These are phyloP conservation scores for Scleromitrula shiraiana DNA, from an alignment of 2,329 filamentous ascomycete species.

Conservation along the genomic window DNA sequence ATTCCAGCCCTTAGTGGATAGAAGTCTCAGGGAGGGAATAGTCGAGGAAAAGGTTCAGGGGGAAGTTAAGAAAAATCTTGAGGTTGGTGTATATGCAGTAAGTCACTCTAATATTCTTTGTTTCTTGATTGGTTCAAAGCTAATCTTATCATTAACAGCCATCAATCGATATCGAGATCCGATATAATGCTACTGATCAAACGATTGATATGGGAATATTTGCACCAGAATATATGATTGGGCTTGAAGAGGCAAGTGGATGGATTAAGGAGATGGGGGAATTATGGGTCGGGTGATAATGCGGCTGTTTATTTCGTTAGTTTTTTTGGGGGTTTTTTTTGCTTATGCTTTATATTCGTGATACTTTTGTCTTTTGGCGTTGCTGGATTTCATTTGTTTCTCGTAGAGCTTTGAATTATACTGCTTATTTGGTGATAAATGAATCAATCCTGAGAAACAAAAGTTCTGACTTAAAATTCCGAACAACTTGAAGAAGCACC, in stretches of 20 bases:
- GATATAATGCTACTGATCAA: conserved; percentile 15
- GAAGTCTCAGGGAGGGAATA: neutral
- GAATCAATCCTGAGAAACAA: too few relatives aligned
- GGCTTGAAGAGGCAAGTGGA: conserved; percentile 16
- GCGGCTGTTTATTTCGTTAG: neutral
- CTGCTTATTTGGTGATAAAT: too few relatives aligned
- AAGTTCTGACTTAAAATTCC: too few relatives aligned
- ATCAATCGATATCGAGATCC: conserved; percentile 27
- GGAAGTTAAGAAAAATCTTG: neutral
- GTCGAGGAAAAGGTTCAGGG: neutral
- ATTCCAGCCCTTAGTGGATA: neutral
- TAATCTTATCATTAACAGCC: conserved; percentile 17
- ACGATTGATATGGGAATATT: conserved; percentile 27
- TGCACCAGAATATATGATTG: conserved; percentile 19
- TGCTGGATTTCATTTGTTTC: neutral
- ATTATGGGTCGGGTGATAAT: neutral
- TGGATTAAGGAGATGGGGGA: neutral
- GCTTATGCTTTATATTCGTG: neutral
- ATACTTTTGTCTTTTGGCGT: neutral
- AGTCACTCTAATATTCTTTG: neutral
- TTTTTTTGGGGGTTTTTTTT: neutral
- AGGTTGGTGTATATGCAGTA: neutral
- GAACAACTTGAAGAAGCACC: too few relatives aligned
- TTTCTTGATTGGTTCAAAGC: neutral
- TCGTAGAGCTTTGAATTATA: too few relatives aligned